Evolutionary conservation across 176 grass and related monocot species (phyloP), one percentile per base, ranked within the genome.

Genomic region (Hordeum vulgare): DNA sequence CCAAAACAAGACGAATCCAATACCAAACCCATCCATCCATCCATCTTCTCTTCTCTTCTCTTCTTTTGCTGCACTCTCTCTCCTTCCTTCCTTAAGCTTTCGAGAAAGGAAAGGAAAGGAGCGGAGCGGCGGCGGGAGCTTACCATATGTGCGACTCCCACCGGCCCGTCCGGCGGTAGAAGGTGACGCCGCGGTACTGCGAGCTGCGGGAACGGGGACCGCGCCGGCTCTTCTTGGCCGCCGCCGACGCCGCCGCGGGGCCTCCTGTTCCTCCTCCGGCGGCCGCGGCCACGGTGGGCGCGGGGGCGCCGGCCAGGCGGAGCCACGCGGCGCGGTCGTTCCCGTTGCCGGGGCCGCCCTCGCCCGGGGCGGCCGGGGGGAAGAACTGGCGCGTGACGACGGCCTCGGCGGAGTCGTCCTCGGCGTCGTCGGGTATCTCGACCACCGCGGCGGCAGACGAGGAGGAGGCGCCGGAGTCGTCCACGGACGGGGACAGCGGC

Each of bases 111-210:
- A 65, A 59, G 44, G 15, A 2, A 14, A 66, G 62, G 27, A 3
- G 4, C 9, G 40, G 25, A 28, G 14, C 44, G 73, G 85, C 76
- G 47, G 76, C 75, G 58, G 64, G 47, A 25, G 77, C 69, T 72
- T 84, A 98, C 96, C 96, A 98, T 85, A 98, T 98, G 85, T 98
- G 96, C 76, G 96, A 98, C 81, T 98, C 96, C 96, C 96, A 98
- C 13, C 96, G 93, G 21, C 96, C 93, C 66, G 96, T 98, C 34
- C 96, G 88, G 54, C 96, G 89, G 82, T 98, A 98, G 92, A 98
- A 98, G 77, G 96, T 98, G 80, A 98, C 96, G 53, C 96, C 96
- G 21, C 96, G 92, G 86, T 98, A 98, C 89, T 98, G 96, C 76
- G 96, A 98, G 92, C 93, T 95, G 80, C 96, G 84, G 6, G 96